A percentile compares a stretch with the other conserved stretches of the same genome.
phyloP scores from a whole-genome alignment of 2,329 filamentous ascomycete species.

The Periconia sp. region DNA sequence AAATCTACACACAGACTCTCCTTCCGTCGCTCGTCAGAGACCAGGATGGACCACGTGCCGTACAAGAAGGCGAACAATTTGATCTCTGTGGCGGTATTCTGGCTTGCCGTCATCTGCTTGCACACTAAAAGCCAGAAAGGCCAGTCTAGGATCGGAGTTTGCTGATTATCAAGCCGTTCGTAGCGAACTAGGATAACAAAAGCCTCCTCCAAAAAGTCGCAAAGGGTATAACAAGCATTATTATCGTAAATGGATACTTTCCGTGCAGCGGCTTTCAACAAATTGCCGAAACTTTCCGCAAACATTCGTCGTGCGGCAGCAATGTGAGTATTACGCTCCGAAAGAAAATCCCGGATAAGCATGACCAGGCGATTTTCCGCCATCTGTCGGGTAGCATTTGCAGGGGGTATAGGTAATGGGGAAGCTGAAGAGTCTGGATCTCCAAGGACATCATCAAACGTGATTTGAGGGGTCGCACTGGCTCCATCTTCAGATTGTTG shows the following conservation, averaged over 20 bases:
- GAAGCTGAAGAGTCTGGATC: constrained; percentile 70
- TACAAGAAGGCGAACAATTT: constrained; percentile 83
- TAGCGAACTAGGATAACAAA: constrained; percentile 71
- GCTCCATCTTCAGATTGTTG: constrained; percentile 45
- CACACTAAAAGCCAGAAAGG: constrained; percentile 84
- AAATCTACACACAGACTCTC: constrained; percentile 74
- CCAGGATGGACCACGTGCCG: constrained; percentile 76
- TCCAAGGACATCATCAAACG: constrained; percentile 70
- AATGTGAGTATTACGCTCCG: constrained; percentile 62
- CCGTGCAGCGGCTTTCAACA: constrained; percentile 76
- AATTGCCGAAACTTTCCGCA: constrained; percentile 73
- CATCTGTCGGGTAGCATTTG: constrained; percentile 79
- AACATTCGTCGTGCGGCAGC: constrained; percentile 70
- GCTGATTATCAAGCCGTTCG: constrained; percentile 52
- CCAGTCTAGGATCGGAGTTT: constrained; percentile 70
- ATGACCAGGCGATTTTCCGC: constrained; percentile 87
- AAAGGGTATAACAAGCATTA: constrained; percentile 84
- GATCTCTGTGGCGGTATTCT: constrained; percentile 90
- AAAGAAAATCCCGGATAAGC: constrained; percentile 80
- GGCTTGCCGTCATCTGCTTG: constrained; percentile 77
- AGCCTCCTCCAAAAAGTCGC: constrained; percentile 86
- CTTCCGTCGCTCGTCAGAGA: constrained; percentile 70
- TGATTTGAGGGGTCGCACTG: constrained; percentile 62
- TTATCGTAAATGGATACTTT: constrained; percentile 82
- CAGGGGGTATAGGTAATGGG: constrained; percentile 66